Evolutionary conservation across 257 asterid species (phyloP), one percentile per base, ranked within the genome.

Genomic region (Jaltomata sinuosa): DNA sequence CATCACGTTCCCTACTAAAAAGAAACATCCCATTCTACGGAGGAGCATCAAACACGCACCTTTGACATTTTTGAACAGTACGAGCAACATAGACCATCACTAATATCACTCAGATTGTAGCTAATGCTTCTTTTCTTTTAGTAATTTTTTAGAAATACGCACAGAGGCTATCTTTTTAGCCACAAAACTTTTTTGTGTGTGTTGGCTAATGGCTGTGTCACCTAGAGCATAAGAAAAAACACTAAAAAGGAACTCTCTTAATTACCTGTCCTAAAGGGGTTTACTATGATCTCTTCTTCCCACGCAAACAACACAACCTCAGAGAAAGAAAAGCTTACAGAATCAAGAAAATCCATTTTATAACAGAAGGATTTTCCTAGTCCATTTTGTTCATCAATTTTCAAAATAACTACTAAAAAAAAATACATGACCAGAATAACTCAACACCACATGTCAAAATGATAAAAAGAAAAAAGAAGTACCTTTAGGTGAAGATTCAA

Each of bases 371-470:
- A 64, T 64, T 64, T 64, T 65, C 74, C 11, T 25, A 25, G 36
- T 12, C 1, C 59, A 45, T 14, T 3, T 45, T 12, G 8, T 25
- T 74, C 57, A 22, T 14, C 16, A 45, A 45, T 7, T 19, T 22
- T 29, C 38, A 78, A 42, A 27, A 21, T n/a, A 55, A 18, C 53
- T 3, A 18, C 53, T 3, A 31, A 81, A 8, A 38, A 38, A 38
- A 40, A n/a, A 10, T 19, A 59, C 57, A 79, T 8, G 68, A 82
- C 14, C 50, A 52, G 54, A 6, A 45, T 19, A 69, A 18, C 29
- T 67, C 47, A 31, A 76, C 78, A 71, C 18, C 32, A 61, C 53
- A 6, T 65, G 25, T 40, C 62, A 93, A 94, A 96, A 90, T 38
- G 89, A 82, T 84, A 86, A 71, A 87, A 27, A 80, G 88, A 86